Evolutionary conservation across 2,329 filamentous ascomycete genomes (phyloP).

Genomic region (Rutstroemia sp.): DNA sequence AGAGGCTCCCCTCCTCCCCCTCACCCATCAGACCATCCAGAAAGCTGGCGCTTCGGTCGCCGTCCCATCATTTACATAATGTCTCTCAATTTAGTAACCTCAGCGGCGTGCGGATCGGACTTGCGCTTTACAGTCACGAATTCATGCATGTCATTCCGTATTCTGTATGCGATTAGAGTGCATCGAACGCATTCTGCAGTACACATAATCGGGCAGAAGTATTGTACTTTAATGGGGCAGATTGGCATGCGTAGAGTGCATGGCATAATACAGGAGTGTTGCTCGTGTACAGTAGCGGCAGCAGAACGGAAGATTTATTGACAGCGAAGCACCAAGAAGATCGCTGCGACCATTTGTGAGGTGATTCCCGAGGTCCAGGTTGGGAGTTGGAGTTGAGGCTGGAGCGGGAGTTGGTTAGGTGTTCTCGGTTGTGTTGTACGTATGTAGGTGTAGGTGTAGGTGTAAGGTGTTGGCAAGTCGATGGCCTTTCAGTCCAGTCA

Average conservation of each 20-base stretch:
- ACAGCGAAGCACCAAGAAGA: no score
- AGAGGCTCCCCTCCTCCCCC: constrained; percentile 1
- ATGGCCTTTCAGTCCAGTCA: no score
- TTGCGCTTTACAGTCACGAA: background rate
- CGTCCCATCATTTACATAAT: background rate
- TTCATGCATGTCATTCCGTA: background rate
- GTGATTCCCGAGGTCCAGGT: background rate
- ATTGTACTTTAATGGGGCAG: background rate
- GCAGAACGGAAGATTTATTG: no score
- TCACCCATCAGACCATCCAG: background rate
- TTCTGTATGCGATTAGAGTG: background rate
- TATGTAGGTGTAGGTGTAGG: no score
- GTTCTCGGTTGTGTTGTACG: no score
- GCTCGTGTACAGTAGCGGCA: background rate
- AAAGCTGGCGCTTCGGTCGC: background rate
- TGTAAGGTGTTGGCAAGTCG: no score
- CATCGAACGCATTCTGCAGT: background rate
- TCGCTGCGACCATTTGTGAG: no score
- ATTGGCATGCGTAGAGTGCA: background rate
- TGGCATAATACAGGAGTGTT: background rate
- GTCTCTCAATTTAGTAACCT: background rate
- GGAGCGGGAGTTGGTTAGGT: no score
- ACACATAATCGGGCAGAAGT: background rate
- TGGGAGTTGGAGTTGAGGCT: background rate
- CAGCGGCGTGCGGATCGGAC: background rate